Percentiles rank a stretch among this genome's conserved stretches.
Evolutionary conservation across 371 early-diverging fungal genomes (phyloP).

Genomic region (Mortierella sp.): DNA sequence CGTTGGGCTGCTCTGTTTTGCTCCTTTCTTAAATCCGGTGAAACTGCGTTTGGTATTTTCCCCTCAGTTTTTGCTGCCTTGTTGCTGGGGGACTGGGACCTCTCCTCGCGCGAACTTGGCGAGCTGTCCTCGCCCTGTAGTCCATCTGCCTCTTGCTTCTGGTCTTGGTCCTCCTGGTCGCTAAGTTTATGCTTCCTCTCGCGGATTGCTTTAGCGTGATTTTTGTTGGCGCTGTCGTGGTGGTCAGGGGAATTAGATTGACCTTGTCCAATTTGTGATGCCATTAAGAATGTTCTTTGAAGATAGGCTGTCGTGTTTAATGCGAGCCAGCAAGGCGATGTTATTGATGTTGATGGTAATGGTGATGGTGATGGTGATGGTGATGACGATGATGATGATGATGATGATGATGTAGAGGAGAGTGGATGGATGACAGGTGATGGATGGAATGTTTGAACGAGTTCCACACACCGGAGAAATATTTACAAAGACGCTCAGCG

Average conservation of each 20-base stretch:
- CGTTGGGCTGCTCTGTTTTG: slow-evolving; percentile 85
- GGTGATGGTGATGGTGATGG: not conserved
- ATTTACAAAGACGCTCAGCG: not conserved
- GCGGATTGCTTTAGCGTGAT: not conserved
- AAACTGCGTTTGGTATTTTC: slow-evolving; percentile 72
- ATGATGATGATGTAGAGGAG: not conserved
- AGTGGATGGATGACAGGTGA: not conserved
- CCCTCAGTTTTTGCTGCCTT: slow-evolving; percentile 73
- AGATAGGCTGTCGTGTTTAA: not conserved
- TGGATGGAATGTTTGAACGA: not conserved
- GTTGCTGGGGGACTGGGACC: slow-evolving; percentile 8
- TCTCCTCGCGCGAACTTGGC: slow-evolving; percentile 1
- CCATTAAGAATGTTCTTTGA: not conserved
- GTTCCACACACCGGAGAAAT: not conserved
- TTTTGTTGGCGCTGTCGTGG: not conserved
- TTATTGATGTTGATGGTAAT: not conserved
- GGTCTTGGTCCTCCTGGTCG: slow-evolving; percentile 3
- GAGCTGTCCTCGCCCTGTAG: not conserved
- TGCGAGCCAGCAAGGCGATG: not conserved
- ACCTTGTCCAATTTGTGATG: not conserved
- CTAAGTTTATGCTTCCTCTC: not conserved
- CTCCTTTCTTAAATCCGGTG: slow-evolving; percentile 75
- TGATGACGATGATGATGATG: not conserved
- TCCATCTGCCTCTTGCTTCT: not conserved
- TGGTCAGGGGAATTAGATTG: not conserved